Evolutionary conservation across 768 basidiomycete genomes (phyloP), one percentile per base, ranked within the genome.

Genomic region (Phanerochaete sordida): DNA sequence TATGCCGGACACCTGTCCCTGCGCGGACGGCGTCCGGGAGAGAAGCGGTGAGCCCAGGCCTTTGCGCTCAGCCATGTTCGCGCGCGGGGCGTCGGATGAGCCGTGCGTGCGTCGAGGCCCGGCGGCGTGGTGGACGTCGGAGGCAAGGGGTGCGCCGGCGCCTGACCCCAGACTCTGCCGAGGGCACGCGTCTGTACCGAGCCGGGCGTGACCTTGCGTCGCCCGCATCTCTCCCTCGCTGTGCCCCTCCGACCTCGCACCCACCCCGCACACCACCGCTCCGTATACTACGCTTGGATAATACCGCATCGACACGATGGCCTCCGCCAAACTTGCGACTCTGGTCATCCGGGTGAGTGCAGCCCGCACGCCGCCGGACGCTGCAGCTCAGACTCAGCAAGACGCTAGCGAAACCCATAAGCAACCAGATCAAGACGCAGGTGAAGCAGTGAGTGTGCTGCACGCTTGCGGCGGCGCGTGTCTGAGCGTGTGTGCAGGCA

Each of bases 351-450:
- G 88, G 68, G 88, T 87, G 75, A 76, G 87, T 76, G 35, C 46
- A 37, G 56, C 45, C 49, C 49, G 37, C 28, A 43, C 30, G 61
- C 35, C 33, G 12, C 33, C 59, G 28, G 26, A 19, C 47, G 35
- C 33, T 47, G 12, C 24, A 55, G 49, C 61, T 65, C 19, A 68
- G 56, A 47, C 56, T 63, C 61, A 54, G 61, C 37, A 48, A 92
- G 90, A 93, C 90, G n/a, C 71, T 91, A 69, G 90, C 91, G 55
- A 93, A 92, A 74, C 91, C 91, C 53, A 90, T 93, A 64, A 86
- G 87, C 55, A 73, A 78, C 30, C 79, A 79, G 53, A 74, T 93
- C 48, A 91, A 86, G 73, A 77, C 77, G 50, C 90, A 91, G 70
- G 91, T 87, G 0, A 83, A 79, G 66, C 81, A 90, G 90, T 91